These are phyloP conservation scores for Astragalus membranaceus DNA, from an alignment of 306 rosid genomes.

Conservation along the genomic window DNA sequence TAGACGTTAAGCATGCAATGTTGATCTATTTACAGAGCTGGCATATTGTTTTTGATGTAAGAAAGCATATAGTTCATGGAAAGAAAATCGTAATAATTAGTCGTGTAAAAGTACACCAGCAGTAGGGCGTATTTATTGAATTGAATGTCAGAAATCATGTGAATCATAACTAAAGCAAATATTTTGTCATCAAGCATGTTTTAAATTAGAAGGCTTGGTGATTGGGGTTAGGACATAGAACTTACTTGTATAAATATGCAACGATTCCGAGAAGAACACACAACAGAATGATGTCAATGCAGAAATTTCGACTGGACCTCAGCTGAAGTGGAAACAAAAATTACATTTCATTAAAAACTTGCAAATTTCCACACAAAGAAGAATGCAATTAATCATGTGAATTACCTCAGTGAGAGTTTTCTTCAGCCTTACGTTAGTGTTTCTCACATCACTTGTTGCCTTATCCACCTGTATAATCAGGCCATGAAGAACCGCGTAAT, in stretches of 20 bases:
- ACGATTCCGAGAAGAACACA: conserved; percentile 73
- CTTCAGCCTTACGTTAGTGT: conserved; percentile 69
- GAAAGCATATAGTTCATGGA: background rate
- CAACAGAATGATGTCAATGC: conserved; percentile 72
- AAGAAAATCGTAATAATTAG: background rate
- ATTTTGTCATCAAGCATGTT: background rate
- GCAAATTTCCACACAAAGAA: background rate
- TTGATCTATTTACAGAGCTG: background rate
- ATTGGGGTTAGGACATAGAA: background rate
- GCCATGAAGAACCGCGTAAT: conserved; percentile 9
- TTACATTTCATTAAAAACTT: conserved; percentile 5
- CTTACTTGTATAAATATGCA: conserved; percentile 70
- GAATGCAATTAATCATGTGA: background rate
- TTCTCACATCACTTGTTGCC: conserved; percentile 53
- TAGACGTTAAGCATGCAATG: background rate
- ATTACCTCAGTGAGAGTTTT: conserved; percentile 65
- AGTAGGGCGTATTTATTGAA: background rate
- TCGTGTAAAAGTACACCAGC: background rate
- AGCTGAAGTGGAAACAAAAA: conserved; percentile 43
- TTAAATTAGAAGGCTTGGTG: background rate
- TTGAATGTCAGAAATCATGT: background rate
- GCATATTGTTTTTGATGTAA: background rate
- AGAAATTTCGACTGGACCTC: conserved; percentile 85
- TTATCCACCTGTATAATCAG: conserved; percentile 55
- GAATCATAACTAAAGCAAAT: background rate